Evolutionary conservation across 1,284 basidiomycete species (phyloP).

Genomic region (Neonothopanus nambi): DNA sequence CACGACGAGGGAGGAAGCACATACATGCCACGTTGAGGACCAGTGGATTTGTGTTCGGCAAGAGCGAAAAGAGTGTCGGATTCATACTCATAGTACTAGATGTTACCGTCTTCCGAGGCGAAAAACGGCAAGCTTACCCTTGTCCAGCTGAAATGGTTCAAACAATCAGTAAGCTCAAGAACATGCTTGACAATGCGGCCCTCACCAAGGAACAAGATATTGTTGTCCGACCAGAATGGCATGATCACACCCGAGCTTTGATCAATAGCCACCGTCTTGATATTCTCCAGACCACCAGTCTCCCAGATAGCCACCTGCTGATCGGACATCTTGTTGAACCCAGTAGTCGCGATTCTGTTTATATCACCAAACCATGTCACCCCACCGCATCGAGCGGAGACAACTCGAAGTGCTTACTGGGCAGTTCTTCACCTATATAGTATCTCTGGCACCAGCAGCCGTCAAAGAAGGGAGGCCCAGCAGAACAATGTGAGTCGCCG

Average conservation of each 20-base stretch:
- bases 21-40: no score
- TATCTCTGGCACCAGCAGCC: no score
- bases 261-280: constrained; percentile 82
- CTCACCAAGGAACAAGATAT: constrained; percentile 87
- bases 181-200: constrained; percentile 15
- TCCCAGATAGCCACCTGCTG: constrained; percentile 91
- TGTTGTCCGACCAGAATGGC: constrained; percentile 97
- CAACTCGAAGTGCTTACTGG: no score
- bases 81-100: constrained; percentile 91
- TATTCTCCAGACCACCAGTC: constrained; percentile 64
- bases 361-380: constrained; percentile 90
- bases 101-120: constrained; percentile 60
- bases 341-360: constrained; percentile 86
- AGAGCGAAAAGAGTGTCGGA: no score
- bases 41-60: no score
- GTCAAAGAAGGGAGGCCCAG: no score
- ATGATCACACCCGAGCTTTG: constrained; percentile 92
- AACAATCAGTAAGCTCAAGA: constrained; percentile 5
- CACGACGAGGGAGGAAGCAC: no score
- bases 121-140: constrained; percentile 47
- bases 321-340: constrained; percentile 92
- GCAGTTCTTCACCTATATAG: no score
- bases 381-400: no score
- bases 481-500: no score
- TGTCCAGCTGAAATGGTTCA: constrained; percentile 70